These are phyloP conservation scores for Neurospora tetrasperma DNA, from an alignment of 495 filamentous ascomycete species.

Conservation along the genomic window DNA sequence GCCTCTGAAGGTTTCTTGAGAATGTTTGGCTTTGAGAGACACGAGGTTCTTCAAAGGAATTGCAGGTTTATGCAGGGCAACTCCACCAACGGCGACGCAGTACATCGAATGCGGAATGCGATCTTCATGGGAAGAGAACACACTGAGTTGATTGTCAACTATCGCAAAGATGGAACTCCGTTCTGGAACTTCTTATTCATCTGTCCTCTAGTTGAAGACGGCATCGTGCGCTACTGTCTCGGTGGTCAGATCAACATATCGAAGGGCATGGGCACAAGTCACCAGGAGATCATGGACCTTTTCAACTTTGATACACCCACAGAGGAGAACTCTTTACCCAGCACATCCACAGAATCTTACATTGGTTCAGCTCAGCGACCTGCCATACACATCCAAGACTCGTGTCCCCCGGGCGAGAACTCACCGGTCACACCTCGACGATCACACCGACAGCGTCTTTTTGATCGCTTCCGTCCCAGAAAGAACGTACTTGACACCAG, in stretches of 20 bases:
- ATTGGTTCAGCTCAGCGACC: not conserved
- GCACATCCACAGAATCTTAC: not conserved
- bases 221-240: slow-evolving; percentile 37
- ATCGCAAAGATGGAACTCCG: slow-evolving; percentile 40
- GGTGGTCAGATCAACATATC: slow-evolving; percentile 49
- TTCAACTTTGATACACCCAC: slow-evolving; percentile 21
- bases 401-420: not conserved
- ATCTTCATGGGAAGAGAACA: slow-evolving; percentile 33
- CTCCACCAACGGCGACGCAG: slow-evolving; percentile 32
- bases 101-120: slow-evolving; percentile 30
- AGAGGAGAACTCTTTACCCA: slow-evolving; percentile 1
- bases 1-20: slow-evolving; percentile 42
- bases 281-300: slow-evolving; percentile 40
- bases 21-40: slow-evolving; percentile 37
- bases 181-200: slow-evolving; percentile 48
- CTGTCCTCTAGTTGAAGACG: slow-evolving; percentile 37
- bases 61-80: slow-evolving; percentile 42
- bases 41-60: slow-evolving; percentile 39
- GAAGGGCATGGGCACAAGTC: slow-evolving; percentile 34
- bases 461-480: not conserved
- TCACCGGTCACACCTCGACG: not conserved
- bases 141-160: slow-evolving; percentile 43
- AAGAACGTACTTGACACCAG: not conserved
- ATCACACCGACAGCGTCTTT: not conserved
- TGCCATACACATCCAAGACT: not conserved